These are phyloP conservation scores for Cercospora zeina DNA, from an alignment of 2,329 filamentous ascomycete genomes.

Conservation along the genomic window DNA sequence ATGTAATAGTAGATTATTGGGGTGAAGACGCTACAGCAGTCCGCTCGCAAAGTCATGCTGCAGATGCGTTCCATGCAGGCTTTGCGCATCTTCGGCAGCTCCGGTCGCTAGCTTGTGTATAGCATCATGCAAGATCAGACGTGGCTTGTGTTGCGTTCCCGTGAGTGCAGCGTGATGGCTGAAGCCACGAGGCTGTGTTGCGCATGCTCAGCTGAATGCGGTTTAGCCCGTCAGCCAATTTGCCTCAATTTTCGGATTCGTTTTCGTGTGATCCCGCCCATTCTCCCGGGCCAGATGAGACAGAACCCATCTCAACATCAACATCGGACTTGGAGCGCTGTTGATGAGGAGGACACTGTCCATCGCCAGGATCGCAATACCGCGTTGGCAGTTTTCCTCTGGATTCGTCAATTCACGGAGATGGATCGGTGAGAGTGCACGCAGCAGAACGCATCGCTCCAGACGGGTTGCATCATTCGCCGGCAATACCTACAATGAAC, in stretches of 20 bases:
- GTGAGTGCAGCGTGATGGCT: slow-evolving; percentile 2
- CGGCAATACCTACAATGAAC: slow-evolving; percentile 20
- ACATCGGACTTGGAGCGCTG: neutral
- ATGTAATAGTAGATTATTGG: neutral
- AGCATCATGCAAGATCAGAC: neutral
- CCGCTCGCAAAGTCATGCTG: neutral
- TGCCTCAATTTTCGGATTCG: slow-evolving; percentile 6
- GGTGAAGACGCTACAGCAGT: neutral
- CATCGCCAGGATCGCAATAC: neutral
- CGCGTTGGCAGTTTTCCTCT: neutral
- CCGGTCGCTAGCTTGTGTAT: neutral
- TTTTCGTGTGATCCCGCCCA: slow-evolving; percentile 1
- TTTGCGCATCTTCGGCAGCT: neutral
- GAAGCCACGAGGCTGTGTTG: slow-evolving; percentile 16
- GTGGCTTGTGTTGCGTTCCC: slow-evolving; percentile 1
- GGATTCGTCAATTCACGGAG: neutral
- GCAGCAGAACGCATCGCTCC: neutral
- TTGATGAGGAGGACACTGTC: slow-evolving; percentile 3
- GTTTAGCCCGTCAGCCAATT: neutral
- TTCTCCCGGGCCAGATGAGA: neutral
- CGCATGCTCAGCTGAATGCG: neutral
- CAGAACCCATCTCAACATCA: neutral
- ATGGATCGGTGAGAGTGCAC: neutral
- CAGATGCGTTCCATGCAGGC: neutral
- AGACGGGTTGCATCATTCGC: slow-evolving; percentile 2